These are phyloP conservation scores for Kingdonia uniflora DNA, from an alignment of 164 flowering plant species.

Conservation along the genomic window DNA sequence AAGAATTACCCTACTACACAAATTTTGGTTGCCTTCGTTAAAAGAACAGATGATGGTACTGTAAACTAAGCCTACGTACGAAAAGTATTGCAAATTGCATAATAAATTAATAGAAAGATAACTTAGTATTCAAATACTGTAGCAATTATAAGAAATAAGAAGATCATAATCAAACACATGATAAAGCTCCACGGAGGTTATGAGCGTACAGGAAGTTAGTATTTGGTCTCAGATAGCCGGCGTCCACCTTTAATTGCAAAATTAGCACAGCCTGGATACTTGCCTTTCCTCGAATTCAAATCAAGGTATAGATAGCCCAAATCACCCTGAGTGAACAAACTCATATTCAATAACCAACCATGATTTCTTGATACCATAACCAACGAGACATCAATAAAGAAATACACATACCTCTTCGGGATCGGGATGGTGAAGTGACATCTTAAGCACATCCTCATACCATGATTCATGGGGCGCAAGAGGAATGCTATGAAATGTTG, in stretches of 20 bases:
- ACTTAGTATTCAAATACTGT: too few relatives aligned
- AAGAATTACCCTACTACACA: too few relatives aligned
- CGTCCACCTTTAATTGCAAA: conserved; percentile 96
- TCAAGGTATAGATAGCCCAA: conserved; percentile 91
- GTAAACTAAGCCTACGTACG: too few relatives aligned
- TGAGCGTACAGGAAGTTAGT: conserved; percentile 88
- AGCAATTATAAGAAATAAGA: too few relatives aligned
- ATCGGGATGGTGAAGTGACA: conserved; percentile 85
- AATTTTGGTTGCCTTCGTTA: too few relatives aligned
- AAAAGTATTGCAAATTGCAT: too few relatives aligned
- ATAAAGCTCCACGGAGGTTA: conserved; percentile 5
- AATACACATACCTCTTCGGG: conserved; percentile 60
- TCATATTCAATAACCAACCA: neutral
- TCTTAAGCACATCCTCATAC: too few relatives aligned
- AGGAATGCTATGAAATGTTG: too few relatives aligned
- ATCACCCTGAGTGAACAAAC: conserved; percentile 56
- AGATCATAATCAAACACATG: neutral
- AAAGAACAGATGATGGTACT: too few relatives aligned
- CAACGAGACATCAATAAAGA: neutral
- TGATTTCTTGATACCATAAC: neutral
- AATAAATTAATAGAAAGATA: too few relatives aligned
- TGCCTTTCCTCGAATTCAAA: conserved; percentile 76
- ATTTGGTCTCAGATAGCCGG: conserved; percentile 63
- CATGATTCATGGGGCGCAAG: too few relatives aligned
- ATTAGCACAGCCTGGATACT: conserved; percentile 92